Percentiles rank a stretch among this genome's conserved stretches.
phyloP scores from a whole-genome alignment of 306 rosid species.

The Malus asiatica region DNA sequence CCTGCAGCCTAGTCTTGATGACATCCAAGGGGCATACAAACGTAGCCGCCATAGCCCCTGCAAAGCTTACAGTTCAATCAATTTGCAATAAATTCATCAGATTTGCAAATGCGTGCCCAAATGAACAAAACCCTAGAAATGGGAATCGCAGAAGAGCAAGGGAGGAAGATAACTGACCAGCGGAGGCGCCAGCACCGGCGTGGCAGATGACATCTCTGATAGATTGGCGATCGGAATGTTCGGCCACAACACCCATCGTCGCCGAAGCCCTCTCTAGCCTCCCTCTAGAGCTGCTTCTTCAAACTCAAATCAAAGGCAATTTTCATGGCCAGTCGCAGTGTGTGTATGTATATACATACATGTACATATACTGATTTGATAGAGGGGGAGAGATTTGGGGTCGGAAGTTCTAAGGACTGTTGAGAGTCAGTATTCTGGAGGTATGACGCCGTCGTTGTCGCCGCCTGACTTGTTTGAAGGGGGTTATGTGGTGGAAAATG shows the following conservation, averaged over 20 bases:
- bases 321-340: constrained; percentile 7
- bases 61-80: constrained; percentile 13
- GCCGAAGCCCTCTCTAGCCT: background rate
- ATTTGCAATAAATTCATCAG: background rate
- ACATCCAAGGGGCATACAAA: constrained; percentile 95
- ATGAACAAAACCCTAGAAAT: constrained; percentile 26
- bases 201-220: constrained; percentile 38
- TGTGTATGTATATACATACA: background rate
- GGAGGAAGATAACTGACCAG: constrained; percentile 44
- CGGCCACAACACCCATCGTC: constrained; percentile 44
- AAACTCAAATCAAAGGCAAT: constrained; percentile 9
- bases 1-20: constrained; percentile 96
- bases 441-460: background rate
- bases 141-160: background rate
- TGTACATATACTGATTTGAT: background rate
- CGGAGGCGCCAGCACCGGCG: constrained; percentile 87
- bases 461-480: constrained; percentile 14
- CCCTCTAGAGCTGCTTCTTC: background rate
- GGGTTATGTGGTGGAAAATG: constrained; percentile 9
- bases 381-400: background rate
- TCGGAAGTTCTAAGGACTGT: background rate
- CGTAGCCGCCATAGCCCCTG: constrained; percentile 93
- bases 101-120: background rate
- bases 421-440: background rate
- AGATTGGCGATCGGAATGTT: constrained; percentile 30